Conservation (phyloP, 495 filamentous ascomycete species). For the Schizothecium vesticola region DNA sequence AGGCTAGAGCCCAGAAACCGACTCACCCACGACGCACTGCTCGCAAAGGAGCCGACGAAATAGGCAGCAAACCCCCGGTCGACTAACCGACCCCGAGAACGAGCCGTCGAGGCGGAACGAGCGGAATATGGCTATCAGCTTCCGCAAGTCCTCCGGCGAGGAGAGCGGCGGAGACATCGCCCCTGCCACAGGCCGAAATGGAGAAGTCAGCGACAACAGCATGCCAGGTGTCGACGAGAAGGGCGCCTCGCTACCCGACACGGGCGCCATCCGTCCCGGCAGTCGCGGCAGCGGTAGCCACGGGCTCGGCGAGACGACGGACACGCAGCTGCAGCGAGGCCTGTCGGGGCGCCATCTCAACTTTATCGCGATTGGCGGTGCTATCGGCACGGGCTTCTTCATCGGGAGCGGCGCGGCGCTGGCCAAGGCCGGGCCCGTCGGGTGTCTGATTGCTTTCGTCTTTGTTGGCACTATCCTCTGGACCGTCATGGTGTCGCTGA, state of each 20-base stretch:
- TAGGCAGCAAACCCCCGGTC: not conserved
- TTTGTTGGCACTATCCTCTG: constrained; percentile 62
- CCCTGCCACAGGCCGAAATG: not conserved
- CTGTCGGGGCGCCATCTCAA: constrained; percentile 49
- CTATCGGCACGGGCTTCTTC: constrained; percentile 73
- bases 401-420: constrained; percentile 63
- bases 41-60: not conserved
- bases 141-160: not conserved
- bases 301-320: not conserved
- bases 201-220: not conserved
- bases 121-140: not conserved
- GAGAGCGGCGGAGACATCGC: not conserved
- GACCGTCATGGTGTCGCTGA: constrained; percentile 52
- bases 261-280: not conserved
- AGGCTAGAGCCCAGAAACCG: not conserved
- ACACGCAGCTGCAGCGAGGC: constrained; percentile 19
- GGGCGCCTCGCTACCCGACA: not conserved
- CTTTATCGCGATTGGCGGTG: constrained; percentile 64
- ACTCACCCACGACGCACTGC: not conserved
- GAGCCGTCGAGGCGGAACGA: not conserved
- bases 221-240: not conserved
- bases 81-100: not conserved
- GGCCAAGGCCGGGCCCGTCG: constrained; percentile 57
- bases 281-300: not conserved
- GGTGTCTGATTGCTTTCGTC: constrained; percentile 63